Conservation (phyloP, 2,329 filamentous ascomycete species). For the Cladophialophora psammophila region DNA sequence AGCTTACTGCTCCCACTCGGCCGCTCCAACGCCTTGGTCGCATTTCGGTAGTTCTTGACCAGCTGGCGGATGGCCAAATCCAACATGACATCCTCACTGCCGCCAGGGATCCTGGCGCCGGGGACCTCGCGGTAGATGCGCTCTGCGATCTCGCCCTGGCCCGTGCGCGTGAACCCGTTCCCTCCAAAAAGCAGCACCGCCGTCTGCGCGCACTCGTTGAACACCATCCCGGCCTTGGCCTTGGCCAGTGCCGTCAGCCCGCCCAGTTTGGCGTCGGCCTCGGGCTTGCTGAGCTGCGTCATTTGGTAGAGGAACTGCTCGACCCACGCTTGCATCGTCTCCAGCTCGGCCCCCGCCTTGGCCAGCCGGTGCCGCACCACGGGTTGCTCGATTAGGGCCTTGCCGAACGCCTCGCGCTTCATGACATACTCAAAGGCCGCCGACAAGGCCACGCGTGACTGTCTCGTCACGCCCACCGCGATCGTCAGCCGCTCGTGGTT, state of each 20-base stretch:
- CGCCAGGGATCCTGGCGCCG: constrained; percentile 68
- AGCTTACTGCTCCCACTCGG: constrained; percentile 38
- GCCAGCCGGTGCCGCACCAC: constrained; percentile 77
- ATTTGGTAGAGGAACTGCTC: constrained; percentile 52
- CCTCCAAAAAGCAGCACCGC: constrained; percentile 76
- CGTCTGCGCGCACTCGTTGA: constrained; percentile 74
- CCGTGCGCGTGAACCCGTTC: constrained; percentile 73
- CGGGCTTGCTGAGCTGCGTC: constrained; percentile 62
- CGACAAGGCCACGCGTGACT: constrained; percentile 66
- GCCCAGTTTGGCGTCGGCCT: constrained; percentile 63
- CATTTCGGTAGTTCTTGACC: constrained; percentile 67
- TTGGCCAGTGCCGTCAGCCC: constrained; percentile 76
- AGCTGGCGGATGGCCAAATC: constrained; percentile 73
- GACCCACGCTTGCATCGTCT: constrained; percentile 75
- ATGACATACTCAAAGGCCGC: constrained; percentile 69
- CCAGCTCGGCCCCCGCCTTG: constrained; percentile 71
- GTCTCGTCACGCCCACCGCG: constrained; percentile 68
- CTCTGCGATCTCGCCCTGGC: constrained; percentile 74
- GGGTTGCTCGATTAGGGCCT: constrained; percentile 74
- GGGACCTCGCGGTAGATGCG: constrained; percentile 70
- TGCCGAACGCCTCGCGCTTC: constrained; percentile 72
- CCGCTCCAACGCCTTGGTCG: constrained; percentile 33
- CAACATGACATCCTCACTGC: constrained; percentile 75
- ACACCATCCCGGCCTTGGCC: constrained; percentile 73
- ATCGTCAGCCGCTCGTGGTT: constrained; percentile 78